Conservation (phyloP, 345 rosid genomes). For the Salix purpurea region DNA sequence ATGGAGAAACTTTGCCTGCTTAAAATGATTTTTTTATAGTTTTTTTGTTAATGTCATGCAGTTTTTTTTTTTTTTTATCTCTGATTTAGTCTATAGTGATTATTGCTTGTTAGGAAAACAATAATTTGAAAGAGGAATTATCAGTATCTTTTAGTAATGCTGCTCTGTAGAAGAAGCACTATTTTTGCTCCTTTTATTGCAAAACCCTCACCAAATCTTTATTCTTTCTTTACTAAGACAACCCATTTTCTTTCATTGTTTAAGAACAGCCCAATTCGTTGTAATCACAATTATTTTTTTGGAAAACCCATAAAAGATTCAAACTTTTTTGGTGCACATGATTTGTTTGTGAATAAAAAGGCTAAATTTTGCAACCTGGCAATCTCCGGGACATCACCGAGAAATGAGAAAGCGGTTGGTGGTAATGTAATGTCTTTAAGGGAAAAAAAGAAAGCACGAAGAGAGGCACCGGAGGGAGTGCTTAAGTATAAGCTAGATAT, state of each 20-base stretch:
- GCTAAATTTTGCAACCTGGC: constrained; percentile 38
- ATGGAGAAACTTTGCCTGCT: background rate
- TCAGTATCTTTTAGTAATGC: constrained; percentile 28
- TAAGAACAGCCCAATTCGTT: constrained; percentile 20
- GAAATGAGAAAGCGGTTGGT: constrained; percentile 26
- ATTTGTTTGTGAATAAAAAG: constrained; percentile 21
- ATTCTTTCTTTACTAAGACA: constrained; percentile 25
- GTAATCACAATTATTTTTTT: constrained; percentile 11
- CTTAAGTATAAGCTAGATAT: constrained; percentile 52
- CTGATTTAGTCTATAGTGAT: background rate
- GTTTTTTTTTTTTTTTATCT: background rate
- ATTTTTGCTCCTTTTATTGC: constrained; percentile 28
- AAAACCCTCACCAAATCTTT: constrained; percentile 22
- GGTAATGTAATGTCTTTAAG: constrained; percentile 34
- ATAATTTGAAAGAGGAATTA: background rate
- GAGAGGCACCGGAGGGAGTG: constrained; percentile 55
- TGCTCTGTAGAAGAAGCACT: constrained; percentile 30
- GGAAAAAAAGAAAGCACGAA: constrained; percentile 44
- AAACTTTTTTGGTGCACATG: constrained; percentile 10
- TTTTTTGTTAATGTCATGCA: background rate
- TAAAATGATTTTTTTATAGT: background rate
- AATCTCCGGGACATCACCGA: constrained; percentile 22
- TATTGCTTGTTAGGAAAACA: background rate
- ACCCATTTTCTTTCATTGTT: constrained; percentile 26
- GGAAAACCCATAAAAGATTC: constrained; percentile 14